Percentiles rank a stretch among this genome's conserved stretches.
Evolutionary conservation across 177 flowering plant species (phyloP).

Genomic region (Vitis hybrid): DNA sequence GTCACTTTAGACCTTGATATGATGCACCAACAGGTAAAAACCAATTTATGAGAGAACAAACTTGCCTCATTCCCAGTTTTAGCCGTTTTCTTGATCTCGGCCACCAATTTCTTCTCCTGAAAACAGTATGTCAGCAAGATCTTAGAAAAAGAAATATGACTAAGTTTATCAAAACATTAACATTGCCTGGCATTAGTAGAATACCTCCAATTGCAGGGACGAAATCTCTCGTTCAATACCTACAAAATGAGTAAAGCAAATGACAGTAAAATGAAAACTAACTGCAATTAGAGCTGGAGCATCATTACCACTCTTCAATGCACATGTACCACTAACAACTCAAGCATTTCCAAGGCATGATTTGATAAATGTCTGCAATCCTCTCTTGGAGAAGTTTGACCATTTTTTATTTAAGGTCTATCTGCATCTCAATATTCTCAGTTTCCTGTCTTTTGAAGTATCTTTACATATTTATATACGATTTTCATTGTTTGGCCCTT

Average conservation of each 20-base stretch:
- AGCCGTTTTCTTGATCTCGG: slow-evolving; percentile 95
- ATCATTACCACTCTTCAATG: background rate
- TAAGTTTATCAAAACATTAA: no score
- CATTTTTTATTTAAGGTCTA: no score
- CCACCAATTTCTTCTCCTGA: slow-evolving; percentile 89
- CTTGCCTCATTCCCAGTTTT: slow-evolving; percentile 96
- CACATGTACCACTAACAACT: background rate
- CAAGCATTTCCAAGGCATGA: no score
- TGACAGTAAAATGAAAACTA: no score
- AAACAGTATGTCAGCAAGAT: slow-evolving; percentile 5
- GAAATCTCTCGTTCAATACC: slow-evolving; percentile 91
- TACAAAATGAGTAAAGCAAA: slow-evolving; percentile 17
- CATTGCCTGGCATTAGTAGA: background rate
- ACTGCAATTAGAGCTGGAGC: no score
- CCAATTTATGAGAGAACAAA: slow-evolving; percentile 2
- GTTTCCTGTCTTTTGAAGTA: no score
- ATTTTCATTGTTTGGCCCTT: no score
- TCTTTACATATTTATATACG: no score
- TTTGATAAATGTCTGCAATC: no score
- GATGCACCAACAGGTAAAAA: background rate
- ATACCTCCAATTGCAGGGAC: slow-evolving; percentile 86
- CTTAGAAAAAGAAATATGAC: background rate
- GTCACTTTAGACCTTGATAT: background rate
- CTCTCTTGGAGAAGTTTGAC: no score
- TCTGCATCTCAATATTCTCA: no score